Conservation (phyloP, 2,329 filamentous ascomycete species). For the Pseudogymnoascus sp. region DNA sequence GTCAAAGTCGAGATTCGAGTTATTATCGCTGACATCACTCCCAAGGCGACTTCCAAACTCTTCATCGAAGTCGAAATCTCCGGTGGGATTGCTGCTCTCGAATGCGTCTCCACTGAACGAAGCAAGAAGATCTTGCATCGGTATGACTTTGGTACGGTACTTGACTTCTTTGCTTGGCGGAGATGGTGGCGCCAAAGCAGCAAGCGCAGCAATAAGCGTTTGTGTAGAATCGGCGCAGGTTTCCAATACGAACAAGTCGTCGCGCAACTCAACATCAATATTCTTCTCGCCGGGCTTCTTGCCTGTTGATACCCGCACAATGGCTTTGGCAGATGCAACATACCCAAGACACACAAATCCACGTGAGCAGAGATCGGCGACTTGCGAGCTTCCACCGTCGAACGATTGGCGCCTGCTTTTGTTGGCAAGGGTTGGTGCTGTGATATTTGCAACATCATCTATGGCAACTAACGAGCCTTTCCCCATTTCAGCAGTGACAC, state of each 20-base stretch:
- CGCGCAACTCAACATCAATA: conserved; percentile 72
- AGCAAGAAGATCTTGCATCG: conserved; percentile 78
- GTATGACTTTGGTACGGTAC: conserved; percentile 79
- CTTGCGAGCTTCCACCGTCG: conserved; percentile 35
- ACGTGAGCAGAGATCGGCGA: conserved; percentile 49
- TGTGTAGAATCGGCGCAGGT: conserved; percentile 96
- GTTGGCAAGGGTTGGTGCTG: conserved; percentile 1
- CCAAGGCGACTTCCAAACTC: conserved; percentile 51
- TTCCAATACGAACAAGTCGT: conserved; percentile 82
- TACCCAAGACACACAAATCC: conserved; percentile 85
- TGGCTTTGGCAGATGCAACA: conserved; percentile 70
- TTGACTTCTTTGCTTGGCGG: conserved; percentile 76
- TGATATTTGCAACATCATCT: conserved; percentile 55
- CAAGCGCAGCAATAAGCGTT: conserved; percentile 72
- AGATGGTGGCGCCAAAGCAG: conserved; percentile 72
- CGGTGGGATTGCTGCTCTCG: conserved; percentile 50
- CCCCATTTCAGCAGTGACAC: conserved; percentile 58
- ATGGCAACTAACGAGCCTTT: conserved; percentile 79
- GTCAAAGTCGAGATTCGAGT: conserved; percentile 34
- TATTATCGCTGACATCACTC: conserved; percentile 34
- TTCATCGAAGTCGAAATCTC: conserved; percentile 54
- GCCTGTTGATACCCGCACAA: conserved; percentile 41
- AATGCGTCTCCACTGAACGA: conserved; percentile 87
- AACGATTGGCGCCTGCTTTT: conserved; percentile 24
- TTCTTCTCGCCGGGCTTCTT: conserved; percentile 53